Conservation (phyloP, 2,329 filamentous ascomycete genomes). For the Epichloe gansuensis region DNA sequence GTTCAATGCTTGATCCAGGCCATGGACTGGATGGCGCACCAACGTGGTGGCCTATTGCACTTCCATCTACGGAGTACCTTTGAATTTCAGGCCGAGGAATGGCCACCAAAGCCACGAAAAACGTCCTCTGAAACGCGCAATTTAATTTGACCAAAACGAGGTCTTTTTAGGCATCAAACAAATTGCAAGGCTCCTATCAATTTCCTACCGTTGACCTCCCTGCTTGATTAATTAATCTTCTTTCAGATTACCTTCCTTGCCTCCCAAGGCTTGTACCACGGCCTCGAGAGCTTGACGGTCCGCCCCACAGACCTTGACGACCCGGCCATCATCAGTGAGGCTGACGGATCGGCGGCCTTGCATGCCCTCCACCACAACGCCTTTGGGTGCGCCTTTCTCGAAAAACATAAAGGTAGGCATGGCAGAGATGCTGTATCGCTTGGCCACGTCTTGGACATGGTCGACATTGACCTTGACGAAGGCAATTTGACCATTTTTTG, state of each 20-base stretch:
- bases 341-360: constrained; percentile 11
- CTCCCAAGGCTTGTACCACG: constrained; percentile 15
- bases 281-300: constrained; percentile 16
- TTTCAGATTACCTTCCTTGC: not conserved
- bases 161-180: no score
- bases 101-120: no score
- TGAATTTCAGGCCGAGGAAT: no score
- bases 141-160: no score
- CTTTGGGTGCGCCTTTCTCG: constrained; percentile 51
- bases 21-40: no score
- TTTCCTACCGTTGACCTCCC: no score
- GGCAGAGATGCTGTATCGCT: constrained; percentile 66
- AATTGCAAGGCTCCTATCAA: no score
- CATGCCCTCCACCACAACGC: constrained; percentile 18
- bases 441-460: constrained; percentile 25
- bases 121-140: no score
- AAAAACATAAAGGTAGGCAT: constrained; percentile 92
- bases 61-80: no score
- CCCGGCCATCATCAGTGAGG: constrained; percentile 14
- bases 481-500: constrained; percentile 10
- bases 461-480: constrained; percentile 12
- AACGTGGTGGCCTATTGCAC: no score
- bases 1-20: no score
- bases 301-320: constrained; percentile 19
- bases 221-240: not conserved